These are phyloP conservation scores for Leccinum truebloodii DNA, from an alignment of 768 basidiomycete genomes.

Conservation along the genomic window DNA sequence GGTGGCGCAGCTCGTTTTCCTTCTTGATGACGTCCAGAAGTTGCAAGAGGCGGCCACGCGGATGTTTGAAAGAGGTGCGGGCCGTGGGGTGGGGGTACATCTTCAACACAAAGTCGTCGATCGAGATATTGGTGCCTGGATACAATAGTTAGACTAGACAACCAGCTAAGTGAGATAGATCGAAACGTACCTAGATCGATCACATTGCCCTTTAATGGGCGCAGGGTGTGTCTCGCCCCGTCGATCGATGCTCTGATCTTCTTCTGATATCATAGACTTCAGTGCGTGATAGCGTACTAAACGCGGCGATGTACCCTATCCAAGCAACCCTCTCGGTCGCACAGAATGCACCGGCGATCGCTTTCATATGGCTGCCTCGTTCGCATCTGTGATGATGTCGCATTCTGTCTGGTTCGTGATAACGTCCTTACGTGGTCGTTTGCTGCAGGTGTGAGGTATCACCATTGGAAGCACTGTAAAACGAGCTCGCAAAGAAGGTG, in stretches of 20 bases:
- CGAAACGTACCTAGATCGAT: background rate
- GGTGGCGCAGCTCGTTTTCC: background rate
- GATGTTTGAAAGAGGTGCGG: background rate
- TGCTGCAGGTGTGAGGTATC: conserved; percentile 48
- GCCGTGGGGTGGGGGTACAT: background rate
- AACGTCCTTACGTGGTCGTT: background rate
- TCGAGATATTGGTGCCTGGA: background rate
- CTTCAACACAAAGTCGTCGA: background rate
- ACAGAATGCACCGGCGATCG: conserved; percentile 45
- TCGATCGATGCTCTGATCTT: background rate
- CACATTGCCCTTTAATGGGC: background rate
- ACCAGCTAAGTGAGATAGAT: background rate
- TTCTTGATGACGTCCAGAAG: background rate
- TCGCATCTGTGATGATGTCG: conserved; percentile 32
- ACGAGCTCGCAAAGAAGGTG: conserved; percentile 43
- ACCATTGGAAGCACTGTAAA: conserved; percentile 43
- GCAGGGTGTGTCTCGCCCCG: conserved; percentile 2
- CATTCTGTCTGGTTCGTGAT: background rate
- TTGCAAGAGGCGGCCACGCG: background rate
- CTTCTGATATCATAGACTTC: background rate
- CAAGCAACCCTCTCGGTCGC: conserved; percentile 45
- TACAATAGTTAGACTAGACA: background rate
- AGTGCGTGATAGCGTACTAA: conserved; percentile 1
- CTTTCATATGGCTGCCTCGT: conserved; percentile 42
- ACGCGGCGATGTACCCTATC: conserved; percentile 42